Percentiles rank a stretch among this genome's conserved stretches.
Evolutionary conservation across 768 basidiomycete species (phyloP).

Genomic region (Paxillus involutus): DNA sequence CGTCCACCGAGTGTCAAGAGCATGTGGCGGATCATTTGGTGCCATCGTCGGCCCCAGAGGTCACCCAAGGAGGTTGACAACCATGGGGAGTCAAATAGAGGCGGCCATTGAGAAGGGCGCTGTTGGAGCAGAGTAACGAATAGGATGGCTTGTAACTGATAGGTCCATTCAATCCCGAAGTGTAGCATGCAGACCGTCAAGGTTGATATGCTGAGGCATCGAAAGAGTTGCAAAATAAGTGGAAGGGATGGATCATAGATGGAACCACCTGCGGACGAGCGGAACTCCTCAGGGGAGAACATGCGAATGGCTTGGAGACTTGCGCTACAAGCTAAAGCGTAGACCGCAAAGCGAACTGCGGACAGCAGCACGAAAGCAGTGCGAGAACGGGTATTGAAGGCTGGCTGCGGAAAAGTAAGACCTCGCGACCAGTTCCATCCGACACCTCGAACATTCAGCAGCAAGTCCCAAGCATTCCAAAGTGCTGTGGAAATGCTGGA

Average conservation of each 20-base stretch:
- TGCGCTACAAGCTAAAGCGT: slow-evolving; percentile 7
- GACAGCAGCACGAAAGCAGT: slow-evolving; percentile 14
- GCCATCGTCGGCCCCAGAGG: slow-evolving; percentile 67
- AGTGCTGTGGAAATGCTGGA: slow-evolving; percentile 6
- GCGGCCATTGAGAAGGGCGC: slow-evolving; percentile 57
- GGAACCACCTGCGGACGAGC: slow-evolving; percentile 31
- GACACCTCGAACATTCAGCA: slow-evolving; percentile 20
- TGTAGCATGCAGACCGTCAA: slow-evolving; percentile 46
- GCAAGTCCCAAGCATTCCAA: slow-evolving; percentile 28
- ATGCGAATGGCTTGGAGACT: slow-evolving; percentile 10
- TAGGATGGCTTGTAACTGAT: slow-evolving; percentile 42
- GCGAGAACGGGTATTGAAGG: slow-evolving; percentile 15
- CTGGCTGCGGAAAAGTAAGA: slow-evolving; percentile 13
- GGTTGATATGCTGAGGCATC: slow-evolving; percentile 42
- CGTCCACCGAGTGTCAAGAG: slow-evolving; percentile 51
- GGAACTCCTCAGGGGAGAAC: slow-evolving; percentile 43
- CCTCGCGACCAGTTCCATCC: slow-evolving; percentile 27
- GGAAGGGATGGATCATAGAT: slow-evolving; percentile 37
- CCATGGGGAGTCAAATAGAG: slow-evolving; percentile 60
- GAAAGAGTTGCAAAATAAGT: slow-evolving; percentile 30
- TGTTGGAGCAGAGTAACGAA: slow-evolving; percentile 48
- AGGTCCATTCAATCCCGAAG: slow-evolving; percentile 41
- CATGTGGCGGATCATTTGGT: slow-evolving; percentile 61
- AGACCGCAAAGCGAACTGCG: neutral
- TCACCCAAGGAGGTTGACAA: slow-evolving; percentile 53